These are phyloP conservation scores for Quercus phellos DNA, from an alignment of 331 rosid genomes.

Conservation along the genomic window DNA sequence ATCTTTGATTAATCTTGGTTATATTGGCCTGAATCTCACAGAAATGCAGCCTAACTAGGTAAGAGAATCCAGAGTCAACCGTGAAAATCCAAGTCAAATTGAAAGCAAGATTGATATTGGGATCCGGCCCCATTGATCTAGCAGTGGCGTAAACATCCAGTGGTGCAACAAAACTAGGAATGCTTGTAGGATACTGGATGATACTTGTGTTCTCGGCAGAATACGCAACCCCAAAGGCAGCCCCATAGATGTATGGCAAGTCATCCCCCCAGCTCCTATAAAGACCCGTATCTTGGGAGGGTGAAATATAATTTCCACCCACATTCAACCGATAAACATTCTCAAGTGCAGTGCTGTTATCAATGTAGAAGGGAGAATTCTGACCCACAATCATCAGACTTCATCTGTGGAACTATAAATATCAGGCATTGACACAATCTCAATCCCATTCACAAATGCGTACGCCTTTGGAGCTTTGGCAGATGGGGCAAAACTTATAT, in stretches of 20 bases:
- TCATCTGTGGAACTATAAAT: conserved; percentile 46
- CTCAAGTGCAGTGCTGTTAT: conserved; percentile 66
- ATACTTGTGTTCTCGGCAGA: conserved; percentile 36
- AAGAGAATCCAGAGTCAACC: conserved; percentile 65
- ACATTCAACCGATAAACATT: conserved; percentile 69
- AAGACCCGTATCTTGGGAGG: conserved; percentile 70
- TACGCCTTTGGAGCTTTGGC: conserved; percentile 43
- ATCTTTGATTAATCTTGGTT: conserved; percentile 45
- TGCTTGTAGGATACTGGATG: conserved; percentile 31
- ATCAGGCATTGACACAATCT: conserved; percentile 83
- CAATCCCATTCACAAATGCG: conserved; percentile 91
- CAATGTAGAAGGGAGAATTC: conserved; percentile 16
- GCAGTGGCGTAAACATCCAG: conserved; percentile 61
- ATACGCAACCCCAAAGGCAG: conserved; percentile 54
- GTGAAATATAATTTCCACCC: conserved; percentile 84
- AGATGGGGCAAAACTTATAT: conserved; percentile 68
- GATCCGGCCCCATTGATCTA: conserved; percentile 78
- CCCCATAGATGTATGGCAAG: conserved; percentile 46
- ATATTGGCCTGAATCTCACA: conserved; percentile 55
- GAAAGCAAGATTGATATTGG: conserved; percentile 47
- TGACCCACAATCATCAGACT: conserved; percentile 45
- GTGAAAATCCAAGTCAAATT: conserved; percentile 82
- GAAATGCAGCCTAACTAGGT: conserved; percentile 91
- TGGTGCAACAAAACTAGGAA: conserved; percentile 65
- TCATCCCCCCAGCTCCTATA: conserved; percentile 88